Evolutionary conservation across 805 yeast species (phyloP).

Genomic region (Saccharomycopsis selenospora): DNA sequence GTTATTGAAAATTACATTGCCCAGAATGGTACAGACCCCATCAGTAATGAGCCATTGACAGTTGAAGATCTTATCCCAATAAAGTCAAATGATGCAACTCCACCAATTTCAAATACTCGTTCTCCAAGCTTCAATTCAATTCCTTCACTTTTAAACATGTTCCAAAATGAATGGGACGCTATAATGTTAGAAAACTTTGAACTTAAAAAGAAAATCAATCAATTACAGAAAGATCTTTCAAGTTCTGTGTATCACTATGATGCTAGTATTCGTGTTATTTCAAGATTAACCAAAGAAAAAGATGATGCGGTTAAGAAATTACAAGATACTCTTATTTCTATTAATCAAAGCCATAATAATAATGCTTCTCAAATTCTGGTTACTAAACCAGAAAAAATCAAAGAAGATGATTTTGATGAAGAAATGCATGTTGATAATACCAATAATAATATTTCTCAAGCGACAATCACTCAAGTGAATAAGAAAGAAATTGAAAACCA

Average conservation of each 20-base stretch:
- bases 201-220: slow-evolving; percentile 61
- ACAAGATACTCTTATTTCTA: slow-evolving; percentile 25
- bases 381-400: background rate
- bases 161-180: slow-evolving; percentile 90
- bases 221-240: slow-evolving; percentile 65
- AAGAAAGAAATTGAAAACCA: background rate
- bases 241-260: slow-evolving; percentile 77
- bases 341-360: background rate
- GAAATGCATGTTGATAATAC: background rate
- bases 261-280: slow-evolving; percentile 84
- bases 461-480: background rate
- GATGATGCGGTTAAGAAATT: slow-evolving; percentile 68
- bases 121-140: slow-evolving; percentile 56
- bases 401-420: background rate
- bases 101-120: slow-evolving; percentile 5
- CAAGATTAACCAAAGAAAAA: slow-evolving; percentile 63
- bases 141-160: slow-evolving; percentile 65
- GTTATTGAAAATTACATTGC: slow-evolving; percentile 55
- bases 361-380: slow-evolving; percentile 1
- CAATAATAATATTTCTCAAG: no score
- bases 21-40: slow-evolving; percentile 69
- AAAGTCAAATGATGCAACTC: slow-evolving; percentile 17
- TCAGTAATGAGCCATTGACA: slow-evolving; percentile 53
- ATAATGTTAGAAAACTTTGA: slow-evolving; percentile 73
- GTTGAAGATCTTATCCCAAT: slow-evolving; percentile 50